Evolutionary conservation across 176 grass and related monocot genomes (phyloP).

Genomic region (Bolboschoenus planiculmis): DNA sequence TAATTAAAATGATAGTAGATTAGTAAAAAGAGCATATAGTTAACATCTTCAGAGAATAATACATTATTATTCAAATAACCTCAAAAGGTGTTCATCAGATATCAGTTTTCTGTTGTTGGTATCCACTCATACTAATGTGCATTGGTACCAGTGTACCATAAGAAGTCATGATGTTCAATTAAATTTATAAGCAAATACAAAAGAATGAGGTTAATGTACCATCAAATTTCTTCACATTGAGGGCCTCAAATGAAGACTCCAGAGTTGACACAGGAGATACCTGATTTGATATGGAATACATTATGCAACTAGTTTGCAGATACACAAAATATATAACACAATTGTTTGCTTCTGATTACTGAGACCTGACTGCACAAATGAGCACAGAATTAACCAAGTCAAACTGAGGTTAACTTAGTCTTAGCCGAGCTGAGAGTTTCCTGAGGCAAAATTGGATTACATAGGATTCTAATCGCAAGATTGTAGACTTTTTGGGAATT

Average conservation of each 20-base stretch:
- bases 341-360: background rate
- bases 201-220: conserved; percentile 40
- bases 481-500: background rate
- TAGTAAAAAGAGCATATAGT: conserved; percentile 20
- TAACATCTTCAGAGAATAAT: background rate
- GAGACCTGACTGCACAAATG: background rate
- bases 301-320: background rate
- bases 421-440: background rate
- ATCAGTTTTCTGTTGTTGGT: background rate
- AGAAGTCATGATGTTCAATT: background rate
- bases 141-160: background rate
- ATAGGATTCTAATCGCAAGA: background rate
- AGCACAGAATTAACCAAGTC: background rate
- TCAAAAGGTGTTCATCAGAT: background rate
- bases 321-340: background rate
- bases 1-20: conserved; percentile 25
- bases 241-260: conserved; percentile 84
- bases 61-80: background rate
- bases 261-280: conserved; percentile 70
- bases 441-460: background rate
- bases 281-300: conserved; percentile 40
- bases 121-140: background rate
- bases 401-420: background rate
- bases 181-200: conserved; percentile 4
- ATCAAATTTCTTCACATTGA: conserved; percentile 97